phyloP scores from a whole-genome alignment of 1,284 basidiomycete genomes.

The Austropuccinia psidii region DNA sequence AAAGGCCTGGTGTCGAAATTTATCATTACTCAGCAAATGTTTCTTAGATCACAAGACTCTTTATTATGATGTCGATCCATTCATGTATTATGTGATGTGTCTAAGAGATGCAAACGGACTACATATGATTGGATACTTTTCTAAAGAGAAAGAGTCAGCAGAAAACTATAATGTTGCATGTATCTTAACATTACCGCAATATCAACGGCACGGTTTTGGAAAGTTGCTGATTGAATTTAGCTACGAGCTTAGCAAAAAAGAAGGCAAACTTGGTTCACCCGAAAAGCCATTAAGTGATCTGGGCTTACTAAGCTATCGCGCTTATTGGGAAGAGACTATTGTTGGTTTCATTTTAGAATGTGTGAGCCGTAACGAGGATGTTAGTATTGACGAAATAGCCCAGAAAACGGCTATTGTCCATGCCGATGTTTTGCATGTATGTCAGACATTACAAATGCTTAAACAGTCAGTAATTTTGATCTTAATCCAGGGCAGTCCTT shows the following conservation, averaged over 20 bases:
- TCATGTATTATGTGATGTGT: conserved; percentile 97
- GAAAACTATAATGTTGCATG: conserved; percentile 99
- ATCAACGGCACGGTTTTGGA: conserved; percentile 92
- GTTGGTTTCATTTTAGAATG: conserved; percentile 72
- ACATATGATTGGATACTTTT: conserved; percentile 96
- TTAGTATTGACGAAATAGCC: conserved; percentile 95
- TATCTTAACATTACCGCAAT: conserved; percentile 93
- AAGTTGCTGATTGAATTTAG: conserved; percentile 95
- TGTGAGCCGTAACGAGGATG: conserved; percentile 56
- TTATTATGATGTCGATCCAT: conserved; percentile 99
- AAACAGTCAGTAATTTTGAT: conserved; percentile 58
- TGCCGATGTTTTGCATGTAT: conserved; percentile 96
- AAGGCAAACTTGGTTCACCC: conserved; percentile 88
- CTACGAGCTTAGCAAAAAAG: conserved; percentile 94
- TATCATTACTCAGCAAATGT: conserved; percentile 93
- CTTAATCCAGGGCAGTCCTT: not conserved
- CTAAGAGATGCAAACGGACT: conserved; percentile 82
- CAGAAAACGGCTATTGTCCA: conserved; percentile 95
- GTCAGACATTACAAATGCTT: conserved; percentile 87
- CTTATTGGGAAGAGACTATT: conserved; percentile 97
- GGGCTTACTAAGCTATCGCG: conserved; percentile 83
- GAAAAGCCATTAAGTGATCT: conserved; percentile 97
- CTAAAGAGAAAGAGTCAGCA: conserved; percentile 96
- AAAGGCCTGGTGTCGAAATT: conserved; percentile 91
- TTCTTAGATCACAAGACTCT: conserved; percentile 99